Base-by-base conservation (phyloP, 1,284 basidiomycete genomes). In the Microbotryum intermedium region DNA sequence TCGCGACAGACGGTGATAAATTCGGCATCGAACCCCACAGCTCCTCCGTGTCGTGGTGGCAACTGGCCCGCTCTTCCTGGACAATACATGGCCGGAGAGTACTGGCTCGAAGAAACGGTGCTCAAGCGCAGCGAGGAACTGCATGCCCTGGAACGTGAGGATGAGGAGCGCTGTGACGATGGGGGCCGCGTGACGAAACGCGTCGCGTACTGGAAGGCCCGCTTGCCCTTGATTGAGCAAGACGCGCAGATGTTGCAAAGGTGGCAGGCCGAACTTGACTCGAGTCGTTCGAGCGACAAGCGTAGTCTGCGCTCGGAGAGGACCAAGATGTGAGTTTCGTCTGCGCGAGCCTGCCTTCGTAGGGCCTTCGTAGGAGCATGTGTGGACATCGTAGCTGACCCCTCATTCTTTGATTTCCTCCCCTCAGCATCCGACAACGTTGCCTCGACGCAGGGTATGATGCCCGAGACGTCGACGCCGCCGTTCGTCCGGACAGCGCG, bases 211-310 rank as follows among this genome's bases (percentile, higher is more conserved):
- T 28, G 53, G n/a, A 43, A 54, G 42, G 53, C 18, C 11, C 20
- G 16, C 16, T 6, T 21, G 25, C 21, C 6, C 9, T 23, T 39
- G 16, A 46, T 48, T n/a, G 23, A 9, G n/a, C 45, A 48, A 45
- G 54, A 55, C 29, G 54, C 54, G n/a, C 23, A 46, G 54, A 55
- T 39, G 45, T 34, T 55, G 49, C 42, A 51, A 42, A 43, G 20
- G 26, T 57, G 56, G 56, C 56, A 57, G 39, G 18, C 46, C 25
- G 49, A 44, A 11, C 21, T 45, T 20, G 48, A 26, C 20, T 20
- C 48, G 18, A 50, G 48, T 39, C 52, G 49, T 23, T 39, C 39
- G 7, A 26, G 26, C 53, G 44, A 39, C 43, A 55, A 49, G 26
- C 18, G 30, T 21, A 25, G 21, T 11, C 34, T 48, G 45, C 28